A percentile compares a stretch with the other conserved stretches of the same genome.
Conservation (phyloP, 352 stramenopile genomes). For the Aphanomyces cochlioides region DNA sequence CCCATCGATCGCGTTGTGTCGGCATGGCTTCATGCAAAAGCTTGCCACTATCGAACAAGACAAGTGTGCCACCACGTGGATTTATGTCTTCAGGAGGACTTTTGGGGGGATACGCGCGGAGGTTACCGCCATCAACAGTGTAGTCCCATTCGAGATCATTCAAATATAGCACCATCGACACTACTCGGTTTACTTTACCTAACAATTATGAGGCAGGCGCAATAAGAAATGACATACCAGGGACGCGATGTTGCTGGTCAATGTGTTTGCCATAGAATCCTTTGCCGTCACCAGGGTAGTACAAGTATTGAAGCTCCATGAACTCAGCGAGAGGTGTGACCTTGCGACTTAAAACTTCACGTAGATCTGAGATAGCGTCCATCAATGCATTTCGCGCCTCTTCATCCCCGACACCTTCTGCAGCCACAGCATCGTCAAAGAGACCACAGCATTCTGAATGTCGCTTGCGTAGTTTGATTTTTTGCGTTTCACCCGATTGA, state of each 20-base stretch:
- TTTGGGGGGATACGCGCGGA: not conserved
- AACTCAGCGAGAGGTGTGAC: slow-evolving; percentile 9
- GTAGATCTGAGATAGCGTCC: slow-evolving; percentile 14
- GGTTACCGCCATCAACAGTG: not conserved
- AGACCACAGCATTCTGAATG: slow-evolving; percentile 24
- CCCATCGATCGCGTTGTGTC: slow-evolving; percentile 23
- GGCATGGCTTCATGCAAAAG: slow-evolving; percentile 20
- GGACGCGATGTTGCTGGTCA: slow-evolving; percentile 25
- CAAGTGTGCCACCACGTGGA: slow-evolving; percentile 15
- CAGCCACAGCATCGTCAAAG: slow-evolving; percentile 22
- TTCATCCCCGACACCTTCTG: slow-evolving; percentile 5
- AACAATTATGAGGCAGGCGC: not conserved
- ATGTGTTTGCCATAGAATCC: slow-evolving; percentile 28
- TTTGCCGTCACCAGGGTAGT: slow-evolving; percentile 20
- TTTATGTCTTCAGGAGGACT: not conserved
- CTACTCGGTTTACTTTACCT: slow-evolving; percentile 14
- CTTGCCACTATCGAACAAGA: slow-evolving; percentile 23
- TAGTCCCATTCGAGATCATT: slow-evolving; percentile 11
- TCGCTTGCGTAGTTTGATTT: slow-evolving; percentile 11
- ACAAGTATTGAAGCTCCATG: slow-evolving; percentile 27
- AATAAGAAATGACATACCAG: not conserved
- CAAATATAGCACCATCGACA: slow-evolving; percentile 24
- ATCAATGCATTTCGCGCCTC: slow-evolving; percentile 1
- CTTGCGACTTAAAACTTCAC: not conserved
- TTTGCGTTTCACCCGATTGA: slow-evolving; percentile 15